These are phyloP conservation scores for Rosa rugosa DNA, from an alignment of 306 rosid genomes.

Conservation along the genomic window DNA sequence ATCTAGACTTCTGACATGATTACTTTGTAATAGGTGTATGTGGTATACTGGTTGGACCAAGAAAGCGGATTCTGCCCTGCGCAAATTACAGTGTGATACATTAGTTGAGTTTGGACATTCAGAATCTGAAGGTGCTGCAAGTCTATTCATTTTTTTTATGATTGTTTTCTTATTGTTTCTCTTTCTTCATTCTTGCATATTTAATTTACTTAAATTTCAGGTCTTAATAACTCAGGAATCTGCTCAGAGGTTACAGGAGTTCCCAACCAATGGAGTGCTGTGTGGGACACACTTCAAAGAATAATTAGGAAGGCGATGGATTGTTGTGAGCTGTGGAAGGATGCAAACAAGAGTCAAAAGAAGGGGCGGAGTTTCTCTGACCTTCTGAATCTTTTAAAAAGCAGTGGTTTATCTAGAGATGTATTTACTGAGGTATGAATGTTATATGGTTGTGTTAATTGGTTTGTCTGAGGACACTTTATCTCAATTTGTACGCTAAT, in stretches of 20 bases:
- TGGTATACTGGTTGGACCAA: constrained; percentile 59
- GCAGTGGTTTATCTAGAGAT: constrained; percentile 73
- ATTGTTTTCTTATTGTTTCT: neutral
- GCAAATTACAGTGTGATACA: constrained; percentile 35
- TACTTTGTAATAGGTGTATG: constrained; percentile 47
- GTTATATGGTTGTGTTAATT: constrained; percentile 10
- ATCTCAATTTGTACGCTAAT: neutral
- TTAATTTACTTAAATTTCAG: neutral
- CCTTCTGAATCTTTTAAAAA: constrained; percentile 70
- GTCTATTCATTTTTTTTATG: constrained; percentile 19
- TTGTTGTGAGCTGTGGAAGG: constrained; percentile 69
- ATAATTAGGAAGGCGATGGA: constrained; percentile 47
- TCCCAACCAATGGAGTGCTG: constrained; percentile 53
- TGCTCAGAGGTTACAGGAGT: constrained; percentile 17
- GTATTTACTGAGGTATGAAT: constrained; percentile 52
- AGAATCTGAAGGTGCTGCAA: constrained; percentile 34
- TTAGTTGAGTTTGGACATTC: constrained; percentile 25
- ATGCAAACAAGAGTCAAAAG: constrained; percentile 59
- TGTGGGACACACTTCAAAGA: constrained; percentile 55
- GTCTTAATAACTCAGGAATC: constrained; percentile 9
- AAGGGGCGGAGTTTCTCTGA: constrained; percentile 70
- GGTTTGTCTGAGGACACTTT: constrained; percentile 17
- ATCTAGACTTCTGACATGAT: constrained; percentile 18
- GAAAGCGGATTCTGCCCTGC: constrained; percentile 41
- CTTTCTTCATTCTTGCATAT: constrained; percentile 7